Base-by-base conservation (phyloP, 129 eudicot genomes). In the Lonicera japonica region DNA sequence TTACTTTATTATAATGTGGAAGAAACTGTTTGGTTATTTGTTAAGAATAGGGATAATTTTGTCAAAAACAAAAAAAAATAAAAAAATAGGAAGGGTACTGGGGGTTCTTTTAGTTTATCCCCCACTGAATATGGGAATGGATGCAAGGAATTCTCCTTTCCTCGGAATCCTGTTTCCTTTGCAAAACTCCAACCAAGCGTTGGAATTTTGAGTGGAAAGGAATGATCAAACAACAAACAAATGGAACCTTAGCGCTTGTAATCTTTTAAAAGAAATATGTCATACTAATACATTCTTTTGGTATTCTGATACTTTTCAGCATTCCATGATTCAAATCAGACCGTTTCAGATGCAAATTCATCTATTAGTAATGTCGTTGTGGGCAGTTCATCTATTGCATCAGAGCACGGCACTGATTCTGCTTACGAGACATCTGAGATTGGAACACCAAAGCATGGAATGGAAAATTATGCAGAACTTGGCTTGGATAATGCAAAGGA, bases 291-390 rank as follows among this genome's bases (percentile, higher is more conserved):
- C 63, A 57, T 69, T 29, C 16, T 11, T 22, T 56, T 65, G 56
- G 61, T 78, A 17, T 71, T 60, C 41, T 51, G 67, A 23, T 56
- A 36, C 64, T 29, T 73, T 71, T 70, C 89, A 90, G 97, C 95
- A 45, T 90, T 73, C 76, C 18, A 56, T 25, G 87, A 77, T 72
- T 67, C 72, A 59, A 60, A 71, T 74, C 80, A 71, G 70, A 65
- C 71, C 25, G 74, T 15, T 43, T 36, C 57, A 23, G 62, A 70
- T 60, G 71, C 66, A 64, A 70, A 70, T 58, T 61, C 65, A 15
- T 39, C 75, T 65, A 52, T 54, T 65, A n/a, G 41, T 64, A 25
- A 41, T 21, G 53, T 58, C 56, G 69, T 46, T 56, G 70, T 65
- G 60, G 69, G 70, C 64, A 41, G 66, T 47, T 80, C 82, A 51